Conservation (phyloP, 2,329 filamentous ascomycete genomes). For the Tolypocladium endophyticum region DNA sequence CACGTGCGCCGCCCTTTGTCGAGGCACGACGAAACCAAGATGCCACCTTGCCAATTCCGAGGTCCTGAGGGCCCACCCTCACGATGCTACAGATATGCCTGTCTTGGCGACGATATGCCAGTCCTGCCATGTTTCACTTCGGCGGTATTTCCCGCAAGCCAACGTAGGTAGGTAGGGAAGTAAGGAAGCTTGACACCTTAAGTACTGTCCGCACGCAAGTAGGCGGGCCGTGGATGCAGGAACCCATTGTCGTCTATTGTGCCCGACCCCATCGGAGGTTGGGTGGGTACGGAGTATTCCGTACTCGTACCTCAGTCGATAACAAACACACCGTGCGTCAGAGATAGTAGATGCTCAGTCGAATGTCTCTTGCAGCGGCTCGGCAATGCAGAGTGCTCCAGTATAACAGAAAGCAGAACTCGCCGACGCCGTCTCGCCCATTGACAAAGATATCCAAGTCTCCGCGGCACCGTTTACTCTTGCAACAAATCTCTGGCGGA, state of each 20-base stretch:
- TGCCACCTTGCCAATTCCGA: not conserved
- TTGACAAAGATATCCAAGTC: too few relatives aligned
- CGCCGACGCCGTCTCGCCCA: not conserved
- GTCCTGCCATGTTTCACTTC: not conserved
- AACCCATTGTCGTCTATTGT: not conserved
- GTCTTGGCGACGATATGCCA: not conserved
- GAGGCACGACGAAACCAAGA: not conserved
- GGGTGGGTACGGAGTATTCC: too few relatives aligned
- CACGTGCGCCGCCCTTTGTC: not conserved
- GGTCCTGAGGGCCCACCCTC: not conserved
- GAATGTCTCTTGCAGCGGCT: not conserved
- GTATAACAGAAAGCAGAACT: too few relatives aligned
- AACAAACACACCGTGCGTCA: not conserved
- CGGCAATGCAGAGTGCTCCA: too few relatives aligned
- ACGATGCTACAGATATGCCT: not conserved
- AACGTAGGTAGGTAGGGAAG: not conserved
- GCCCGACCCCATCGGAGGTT: not conserved
- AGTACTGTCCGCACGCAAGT: not conserved
- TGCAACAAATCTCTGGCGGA: too few relatives aligned
- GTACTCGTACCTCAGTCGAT: too few relatives aligned
- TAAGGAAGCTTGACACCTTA: too few relatives aligned
- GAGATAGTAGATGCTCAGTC: too few relatives aligned
- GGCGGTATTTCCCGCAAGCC: not conserved
- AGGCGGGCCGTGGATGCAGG: not conserved
- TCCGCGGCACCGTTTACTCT: too few relatives aligned